Evolutionary conservation across 1,284 basidiomycete genomes (phyloP).

Genomic region (Moesziomyces globuligerus): DNA sequence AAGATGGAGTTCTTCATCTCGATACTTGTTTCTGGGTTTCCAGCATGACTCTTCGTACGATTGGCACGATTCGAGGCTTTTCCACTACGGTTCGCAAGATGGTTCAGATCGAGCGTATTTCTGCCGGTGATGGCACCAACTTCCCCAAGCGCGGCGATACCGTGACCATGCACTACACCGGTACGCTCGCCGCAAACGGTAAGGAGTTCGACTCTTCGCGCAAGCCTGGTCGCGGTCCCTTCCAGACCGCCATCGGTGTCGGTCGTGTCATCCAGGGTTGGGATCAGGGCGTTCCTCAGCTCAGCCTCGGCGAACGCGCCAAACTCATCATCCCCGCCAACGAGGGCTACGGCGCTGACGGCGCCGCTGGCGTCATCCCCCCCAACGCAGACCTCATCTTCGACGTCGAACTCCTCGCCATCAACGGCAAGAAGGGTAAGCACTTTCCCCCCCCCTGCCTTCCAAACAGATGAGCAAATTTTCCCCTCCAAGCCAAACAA

Average conservation of each 20-base stretch:
- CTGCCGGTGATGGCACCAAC: slow-evolving; percentile 66
- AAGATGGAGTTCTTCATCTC: too few relatives aligned
- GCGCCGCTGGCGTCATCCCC: slow-evolving; percentile 66
- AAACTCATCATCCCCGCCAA: slow-evolving; percentile 58
- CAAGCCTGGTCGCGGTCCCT: slow-evolving; percentile 65
- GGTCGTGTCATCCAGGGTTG: slow-evolving; percentile 68
- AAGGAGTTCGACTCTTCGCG: slow-evolving; percentile 65
- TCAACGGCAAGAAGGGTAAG: slow-evolving; percentile 61
- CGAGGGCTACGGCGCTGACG: slow-evolving; percentile 66
- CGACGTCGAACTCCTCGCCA: slow-evolving; percentile 69
- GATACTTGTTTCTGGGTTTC: too few relatives aligned
- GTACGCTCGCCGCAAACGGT: slow-evolving; percentile 58
- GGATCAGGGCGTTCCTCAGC: slow-evolving; percentile 69
- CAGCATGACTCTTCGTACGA: too few relatives aligned
- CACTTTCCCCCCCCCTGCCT: too few relatives aligned
- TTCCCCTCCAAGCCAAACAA: too few relatives aligned
- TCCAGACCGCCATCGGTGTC: slow-evolving; percentile 58
- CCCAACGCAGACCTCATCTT: slow-evolving; percentile 61
- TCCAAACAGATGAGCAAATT: too few relatives aligned
- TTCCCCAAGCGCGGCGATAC: slow-evolving; percentile 64
- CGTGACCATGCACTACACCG: slow-evolving; percentile 63
- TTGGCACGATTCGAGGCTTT: not conserved
- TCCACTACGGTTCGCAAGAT: slow-evolving; percentile 7
- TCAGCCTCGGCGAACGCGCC: slow-evolving; percentile 68
- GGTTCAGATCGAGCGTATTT: slow-evolving; percentile 65